phyloP scores from a whole-genome alignment of 805 yeast genomes.

The Vanderwaltozyma tropicalis region DNA sequence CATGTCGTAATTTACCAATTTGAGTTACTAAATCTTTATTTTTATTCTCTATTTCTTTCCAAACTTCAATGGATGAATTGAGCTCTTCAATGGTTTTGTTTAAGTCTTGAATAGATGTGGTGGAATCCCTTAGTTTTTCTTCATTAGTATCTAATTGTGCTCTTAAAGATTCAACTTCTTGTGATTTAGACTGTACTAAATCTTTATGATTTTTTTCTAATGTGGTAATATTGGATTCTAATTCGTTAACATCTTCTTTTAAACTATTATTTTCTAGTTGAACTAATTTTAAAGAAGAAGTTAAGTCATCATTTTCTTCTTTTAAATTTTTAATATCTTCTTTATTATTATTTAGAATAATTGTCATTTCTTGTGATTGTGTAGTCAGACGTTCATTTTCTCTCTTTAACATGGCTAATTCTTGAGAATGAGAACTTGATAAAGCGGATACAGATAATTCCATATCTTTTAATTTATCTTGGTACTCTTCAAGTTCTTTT shows the following conservation, averaged over 20 bases:
- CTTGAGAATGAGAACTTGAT: constrained; percentile 32
- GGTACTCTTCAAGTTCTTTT: constrained; percentile 40
- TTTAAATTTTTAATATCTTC: constrained; percentile 24
- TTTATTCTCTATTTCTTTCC: constrained; percentile 39
- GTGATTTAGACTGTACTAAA: constrained; percentile 15
- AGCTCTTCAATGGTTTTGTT: constrained; percentile 16
- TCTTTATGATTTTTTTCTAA: constrained; percentile 8
- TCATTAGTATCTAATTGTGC: constrained; percentile 17
- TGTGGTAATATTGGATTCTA: constrained; percentile 2
- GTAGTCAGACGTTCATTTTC: constrained; percentile 13
- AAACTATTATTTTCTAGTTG: constrained; percentile 18
- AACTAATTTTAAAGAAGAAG: constrained; percentile 14
- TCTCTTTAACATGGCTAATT: constrained; percentile 12
- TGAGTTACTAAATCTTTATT: constrained; percentile 61
- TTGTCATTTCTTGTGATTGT: constrained; percentile 32
- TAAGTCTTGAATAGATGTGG: constrained; percentile 14
- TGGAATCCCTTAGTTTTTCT: constrained; percentile 9
- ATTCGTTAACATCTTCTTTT: constrained; percentile 24
- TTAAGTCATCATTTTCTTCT: constrained; percentile 32
- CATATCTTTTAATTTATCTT: constrained; percentile 35
- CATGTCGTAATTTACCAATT: constrained; percentile 88
- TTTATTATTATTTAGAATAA: constrained; percentile 29
- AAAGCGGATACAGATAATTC: constrained; percentile 31
- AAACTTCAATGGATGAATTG: constrained; percentile 15
- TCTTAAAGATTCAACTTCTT: constrained; percentile 24